Conservation (phyloP, 2,329 filamentous ascomycete genomes). For the Aureobasidium vineae region DNA sequence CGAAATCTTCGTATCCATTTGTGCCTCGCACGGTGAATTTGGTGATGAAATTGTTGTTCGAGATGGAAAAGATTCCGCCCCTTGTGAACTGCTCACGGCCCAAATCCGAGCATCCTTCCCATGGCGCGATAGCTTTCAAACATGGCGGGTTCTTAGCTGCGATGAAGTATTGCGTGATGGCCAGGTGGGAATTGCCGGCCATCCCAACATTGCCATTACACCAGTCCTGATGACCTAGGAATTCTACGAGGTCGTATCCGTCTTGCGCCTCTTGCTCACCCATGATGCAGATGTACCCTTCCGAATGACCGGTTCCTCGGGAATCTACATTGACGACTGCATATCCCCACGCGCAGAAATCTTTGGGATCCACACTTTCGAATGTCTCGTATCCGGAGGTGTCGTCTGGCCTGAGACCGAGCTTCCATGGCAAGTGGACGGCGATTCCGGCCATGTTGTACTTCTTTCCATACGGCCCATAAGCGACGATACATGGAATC, state of each 20-base stretch:
- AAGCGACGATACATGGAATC: constrained; percentile 47
- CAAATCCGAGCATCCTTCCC: constrained; percentile 50
- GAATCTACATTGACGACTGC: constrained; percentile 38
- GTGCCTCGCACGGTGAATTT: constrained; percentile 31
- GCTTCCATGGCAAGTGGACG: constrained; percentile 23
- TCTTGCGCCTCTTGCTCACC: constrained; percentile 49
- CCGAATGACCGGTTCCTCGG: constrained; percentile 36
- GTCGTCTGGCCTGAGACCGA: constrained; percentile 20
- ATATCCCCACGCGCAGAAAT: constrained; percentile 38
- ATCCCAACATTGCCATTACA: constrained; percentile 48
- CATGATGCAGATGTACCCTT: constrained; percentile 41
- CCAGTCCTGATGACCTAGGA: constrained; percentile 45
- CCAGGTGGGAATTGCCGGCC: constrained; percentile 48
- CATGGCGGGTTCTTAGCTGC: constrained; percentile 45
- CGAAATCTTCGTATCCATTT: constrained; percentile 31
- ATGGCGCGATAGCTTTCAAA: constrained; percentile 47
- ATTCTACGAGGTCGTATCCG: constrained; percentile 49
- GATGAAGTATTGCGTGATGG: constrained; percentile 45
- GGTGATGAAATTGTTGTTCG: constrained; percentile 40
- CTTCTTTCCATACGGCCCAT: constrained; percentile 50
- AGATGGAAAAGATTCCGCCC: constrained; percentile 44
- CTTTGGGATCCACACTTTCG: constrained; percentile 45
- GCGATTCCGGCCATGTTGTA: constrained; percentile 30
- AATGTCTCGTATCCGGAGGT: constrained; percentile 43
- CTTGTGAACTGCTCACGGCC: constrained; percentile 50